Evolutionary conservation across 441 rosid species (phyloP), one percentile per base, ranked within the genome.

Genomic region (Macaranga tanarius): DNA sequence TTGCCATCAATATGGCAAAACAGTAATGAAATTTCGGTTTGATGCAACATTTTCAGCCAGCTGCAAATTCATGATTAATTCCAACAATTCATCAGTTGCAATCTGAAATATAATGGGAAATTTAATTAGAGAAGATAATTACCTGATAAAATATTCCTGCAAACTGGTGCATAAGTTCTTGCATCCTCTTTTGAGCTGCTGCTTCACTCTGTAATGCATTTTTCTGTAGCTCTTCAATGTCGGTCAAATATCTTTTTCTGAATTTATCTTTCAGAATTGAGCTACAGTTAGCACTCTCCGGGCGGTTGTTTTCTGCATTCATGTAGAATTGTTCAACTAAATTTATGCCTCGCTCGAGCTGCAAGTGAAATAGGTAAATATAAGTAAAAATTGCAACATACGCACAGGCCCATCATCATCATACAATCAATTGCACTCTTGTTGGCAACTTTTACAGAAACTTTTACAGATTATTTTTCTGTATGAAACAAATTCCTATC

Each of bases 121-220:
- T n/a, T n/a, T n/a, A n/a, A n/a, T n/a, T n/a, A n/a, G n/a, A n/a
- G n/a, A n/a, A n/a, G n/a, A n/a, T n/a, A n/a, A n/a, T n/a, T n/a
- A 74, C 98, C 91, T 93, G 97, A 44, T 85, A 83, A 65, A 91
- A 77, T 73, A 86, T 88, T 1, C 77, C 62, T 17, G 81, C 83
- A 79, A 93, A 88, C 31, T 89, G 95, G 73, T 86, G 88, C 79
- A 92, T 90, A 62, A 93, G 96, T 58, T 89, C 95, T 72, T 88
- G 91, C 98, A 84, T 93, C 81, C 90, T 82, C 85, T 89, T 93
- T 10, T 84, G 88, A 79, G 96, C 90, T 72, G 85, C 91, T 66
- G 87, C 92, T 70, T 87, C 92, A 50, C 90, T 77, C 26, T 81
- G 82, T 0, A 84, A 76, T 0, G 86, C 89, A 71, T 84, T 91